Base-by-base conservation (phyloP, 768 basidiomycete species). In the Leccinum boreale region DNA sequence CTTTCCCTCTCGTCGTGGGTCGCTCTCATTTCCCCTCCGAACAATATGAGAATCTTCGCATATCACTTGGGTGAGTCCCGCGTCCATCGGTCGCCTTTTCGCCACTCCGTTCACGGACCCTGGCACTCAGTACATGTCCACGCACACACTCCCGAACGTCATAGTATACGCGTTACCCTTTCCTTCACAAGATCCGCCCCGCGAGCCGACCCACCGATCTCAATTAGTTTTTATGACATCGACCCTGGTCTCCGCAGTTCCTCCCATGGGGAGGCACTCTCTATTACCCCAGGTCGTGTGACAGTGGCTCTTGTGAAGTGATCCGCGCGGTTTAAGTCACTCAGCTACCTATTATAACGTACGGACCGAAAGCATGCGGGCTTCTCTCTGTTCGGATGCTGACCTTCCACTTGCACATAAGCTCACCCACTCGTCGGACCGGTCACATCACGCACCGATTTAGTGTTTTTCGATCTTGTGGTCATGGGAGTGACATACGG, bases 261-360 rank as follows among this genome's bases (percentile, higher is more conserved):
- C 44, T 64, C 59, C 58, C 61, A 53, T 68, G 65, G 61, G 57
- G 54, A n/a, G 48, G 58, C 58, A 61, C 63, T 63, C 59, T 9
- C 63, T 65, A 68, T 68, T 69, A 69, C 67, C 67, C 68, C 68
- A 62, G 64, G 68, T 68, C 58, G 66, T 68, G 68, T 68, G 68
- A 68, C 58, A 9, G 56, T 57, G 62, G 56, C 50, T 12, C 14
- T 47, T 54, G 60, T 28, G 57, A 59, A 50, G 55, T 31, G 50
- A 65, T 44, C 19, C 42, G 17, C 42, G 10, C 19, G 19, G 19
- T n/a, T 19, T 19, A 42, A 42, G n/a, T 42, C 39, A 19, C 9
- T 44, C 42, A 44, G 42, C 42, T 44, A 19, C 42, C n/a, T 44
- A 12, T 19, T 50, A 7, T 53, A 59, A 29, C 56, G 59, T 60